Evolutionary conservation across 345 rosid species (phyloP), one percentile per base, ranked within the genome.

Genomic region (Eucalyptus tenuipes): DNA sequence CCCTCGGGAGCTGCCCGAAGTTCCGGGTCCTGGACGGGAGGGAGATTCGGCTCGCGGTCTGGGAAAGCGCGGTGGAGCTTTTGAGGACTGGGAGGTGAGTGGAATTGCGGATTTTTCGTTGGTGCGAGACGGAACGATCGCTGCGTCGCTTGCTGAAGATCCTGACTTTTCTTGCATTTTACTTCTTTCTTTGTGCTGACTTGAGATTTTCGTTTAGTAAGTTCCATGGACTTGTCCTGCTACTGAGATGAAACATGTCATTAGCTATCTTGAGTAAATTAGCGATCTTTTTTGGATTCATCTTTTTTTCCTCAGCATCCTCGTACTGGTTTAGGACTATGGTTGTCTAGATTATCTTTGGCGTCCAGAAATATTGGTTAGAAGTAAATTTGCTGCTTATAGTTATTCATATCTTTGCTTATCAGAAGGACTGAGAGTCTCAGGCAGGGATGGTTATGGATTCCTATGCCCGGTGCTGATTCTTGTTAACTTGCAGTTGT

Each of bases 1-100:
- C 94, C 88, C 98, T 98, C 17, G 99, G 98, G 12, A 98, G 98
- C 89, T 98, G 99, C 92, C 99, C 99, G 8, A 98, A 97, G 91
- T 96, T 98, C 89, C 94, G 99, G 95, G 97, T 98, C 88, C 90
- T 85, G 85, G 90, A 16, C 24, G 93, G 98, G 14, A 91, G 88
- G 31, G 95, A 93, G 90, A 93, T 97, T 27, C 92, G 98, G 49
- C 4, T 91, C 87, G 91, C 97, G 3, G 97, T 94, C 90, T 98
- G 99, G 98, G 89, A 95, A 86, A 97, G 95, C 90, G 86, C 91
- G 13, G 84, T 96, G 80, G 94, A 96, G 88, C 98, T 96, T 88
- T 84, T 97, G 90, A 91, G 90, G 68, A 90, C 90, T 89, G 89
- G 93, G 85, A 96, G 99, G 99, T 96, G 86, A 89, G 87, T 89